phyloP scores from a whole-genome alignment of 2,329 filamentous ascomycete species.

The Colletotrichum lindemuthianum region DNA sequence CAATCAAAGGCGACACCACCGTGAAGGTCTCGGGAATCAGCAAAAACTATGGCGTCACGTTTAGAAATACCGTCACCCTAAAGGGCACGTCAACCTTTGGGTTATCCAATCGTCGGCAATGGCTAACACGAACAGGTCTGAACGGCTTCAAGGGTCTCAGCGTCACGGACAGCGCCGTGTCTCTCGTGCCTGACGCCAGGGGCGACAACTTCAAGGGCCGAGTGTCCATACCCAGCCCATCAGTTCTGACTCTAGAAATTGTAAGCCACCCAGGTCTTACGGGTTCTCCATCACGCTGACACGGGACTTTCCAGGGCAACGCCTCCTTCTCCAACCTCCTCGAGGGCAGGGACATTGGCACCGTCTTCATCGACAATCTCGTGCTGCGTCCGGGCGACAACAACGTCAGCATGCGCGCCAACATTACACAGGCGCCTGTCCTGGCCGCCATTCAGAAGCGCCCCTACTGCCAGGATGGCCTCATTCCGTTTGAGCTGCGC shows the following conservation, averaged over 20 bases:
- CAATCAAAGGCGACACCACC: conserved; percentile 61
- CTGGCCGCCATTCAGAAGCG: conserved; percentile 52
- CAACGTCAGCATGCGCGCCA: conserved; percentile 63
- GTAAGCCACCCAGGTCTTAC: conserved; percentile 51
- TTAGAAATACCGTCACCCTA: conserved; percentile 65
- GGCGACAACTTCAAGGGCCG: conserved; percentile 70
- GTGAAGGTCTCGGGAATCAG: conserved; percentile 61
- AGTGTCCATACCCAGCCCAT: conserved; percentile 71
- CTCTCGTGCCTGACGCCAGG: conserved; percentile 49
- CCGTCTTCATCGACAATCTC: conserved; percentile 66
- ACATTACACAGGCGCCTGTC: conserved; percentile 60
- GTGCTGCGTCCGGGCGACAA: conserved; percentile 69
- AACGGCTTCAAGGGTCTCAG: conserved; percentile 66
- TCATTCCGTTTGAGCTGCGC: conserved; percentile 64
- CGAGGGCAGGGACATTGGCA: conserved; percentile 62
- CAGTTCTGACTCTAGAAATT: conserved; percentile 71
- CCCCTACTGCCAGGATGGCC: conserved; percentile 63
- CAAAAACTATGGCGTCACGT: conserved; percentile 60
- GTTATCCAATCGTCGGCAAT: not conserved
- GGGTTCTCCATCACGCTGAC: not conserved
- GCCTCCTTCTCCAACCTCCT: conserved; percentile 69
- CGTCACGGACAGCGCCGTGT: conserved; percentile 61
- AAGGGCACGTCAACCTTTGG: conserved; percentile 44
- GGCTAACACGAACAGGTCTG: conserved; percentile 47
- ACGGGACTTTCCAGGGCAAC: conserved; percentile 61